Evolutionary conservation across 495 filamentous ascomycete species (phyloP), one percentile per base, ranked within the genome.

Genomic region (Friedmanniomyces simplex): DNA sequence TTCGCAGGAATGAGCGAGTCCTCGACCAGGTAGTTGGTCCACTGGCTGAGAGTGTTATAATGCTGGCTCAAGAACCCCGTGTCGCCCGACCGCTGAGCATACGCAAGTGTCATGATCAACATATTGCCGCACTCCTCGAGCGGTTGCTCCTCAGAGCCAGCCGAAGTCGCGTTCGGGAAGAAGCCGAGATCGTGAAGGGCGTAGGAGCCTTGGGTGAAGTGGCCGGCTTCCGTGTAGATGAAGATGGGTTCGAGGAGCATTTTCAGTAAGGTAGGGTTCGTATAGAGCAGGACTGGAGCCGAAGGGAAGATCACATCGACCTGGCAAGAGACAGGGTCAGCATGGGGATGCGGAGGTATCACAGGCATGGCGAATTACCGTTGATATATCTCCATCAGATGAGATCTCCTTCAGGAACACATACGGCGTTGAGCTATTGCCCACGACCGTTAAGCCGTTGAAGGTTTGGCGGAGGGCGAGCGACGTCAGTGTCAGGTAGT

Each of bases 81-180:
- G 57, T 82, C 71, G 1, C 69, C 60, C 7, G 78, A 67, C 18
- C 71, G 55, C 49, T 72, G 72, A 4, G 74, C 79, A 61, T 84
- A 85, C 1, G 82, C 65, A 3, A 72, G 60, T 1, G 66, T 58
- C 69, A 72, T 71, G 62, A 72, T 68, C 22, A 72, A 43, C 58
- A 69, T 69, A 62, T 72, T 67, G 5, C 69, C 69, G 52, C 67
- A 72, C 51, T 72, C 69, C 50, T 72, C 69, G 1, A 72, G 30
- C 0, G 69, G 69, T 66, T 67, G 67, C n/a, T 25, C n/a, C 54
- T 72, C 69, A 42, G 28, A 2, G 16, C 34, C 2, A 34, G 25
- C 16, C 5, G 69, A 69, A 26, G 67, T 69, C 11, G 67, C 69
- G 47, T 71, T 71, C 12, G 69, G 69, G 50, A 59, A 72, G 16